Base-by-base conservation (phyloP, 2,329 filamentous ascomycete genomes). In the Septoria petroselini region DNA sequence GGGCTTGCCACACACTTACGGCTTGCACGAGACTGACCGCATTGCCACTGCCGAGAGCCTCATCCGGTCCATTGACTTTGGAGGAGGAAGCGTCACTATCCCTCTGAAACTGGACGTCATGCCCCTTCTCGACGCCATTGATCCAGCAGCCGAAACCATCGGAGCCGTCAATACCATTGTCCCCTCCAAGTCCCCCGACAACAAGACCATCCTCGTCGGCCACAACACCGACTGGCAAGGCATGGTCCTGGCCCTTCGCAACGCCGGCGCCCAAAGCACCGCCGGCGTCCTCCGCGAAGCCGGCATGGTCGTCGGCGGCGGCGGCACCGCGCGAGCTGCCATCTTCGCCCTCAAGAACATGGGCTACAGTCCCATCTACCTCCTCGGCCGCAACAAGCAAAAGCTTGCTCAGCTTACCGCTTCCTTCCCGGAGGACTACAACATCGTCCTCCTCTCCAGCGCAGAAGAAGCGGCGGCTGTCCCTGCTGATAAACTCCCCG, bases 171-270 rank as follows among this genome's bases (percentile, higher is more conserved):
- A 98, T 73, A 98, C 93, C 14, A 85, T 98, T 62, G 81, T 95
- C 21, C 84, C 86, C 0, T 58, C 58, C 11, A 65, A 65, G 19
- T 66, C 71, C 6, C 73, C 68, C 2, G 53, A 61, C 14, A 70
- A 41, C 58, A 70, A 60, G 59, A 73, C 57, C 3, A 52, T 61
- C 21, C 80, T 97, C 2, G 69, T 87, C 12, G 93, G 93, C 35
- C 87, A 91, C 67, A 98, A 98, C 70, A 98, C 93, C 9, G 93
- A 98, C 73, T 98, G 90, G 86, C 80, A 83, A 63, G 93, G 93
- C 55, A 98, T 98, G 83, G 82, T 86, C 2, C 81, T 86, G 59
- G 84, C 88, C 3, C 79, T 98, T 15, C 81, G 79, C 50, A 80
- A 81, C 34, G 83, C 82, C 1, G 88, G 88, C 6, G 74, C 86